Percentiles rank a stretch among this genome's conserved stretches.
These are phyloP conservation scores for Syncephalastrum contaminatum DNA, from an alignment of 371 early-diverging fungal genomes.

Conservation along the genomic window DNA sequence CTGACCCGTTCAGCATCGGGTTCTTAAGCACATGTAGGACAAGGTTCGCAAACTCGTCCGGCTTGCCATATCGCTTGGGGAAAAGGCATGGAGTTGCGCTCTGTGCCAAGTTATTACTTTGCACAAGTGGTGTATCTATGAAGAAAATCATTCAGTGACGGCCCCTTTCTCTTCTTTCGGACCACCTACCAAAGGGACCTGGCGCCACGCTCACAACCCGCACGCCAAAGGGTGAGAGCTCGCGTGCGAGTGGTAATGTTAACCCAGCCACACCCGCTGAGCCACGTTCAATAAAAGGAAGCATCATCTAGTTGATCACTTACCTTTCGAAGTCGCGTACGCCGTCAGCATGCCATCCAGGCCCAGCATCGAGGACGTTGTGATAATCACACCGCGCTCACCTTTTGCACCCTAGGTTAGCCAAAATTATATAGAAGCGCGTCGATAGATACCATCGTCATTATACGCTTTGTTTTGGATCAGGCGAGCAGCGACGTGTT, in stretches of 20 bases:
- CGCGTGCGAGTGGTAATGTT: conserved; percentile 62
- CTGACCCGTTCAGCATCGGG: conserved; percentile 59
- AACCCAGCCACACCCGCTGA: conserved; percentile 55
- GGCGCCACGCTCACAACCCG: conserved; percentile 64
- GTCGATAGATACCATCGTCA: conserved; percentile 27
- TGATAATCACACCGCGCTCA: conserved; percentile 60
- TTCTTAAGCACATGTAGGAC: conserved; percentile 50
- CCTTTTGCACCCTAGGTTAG: conserved; percentile 19
- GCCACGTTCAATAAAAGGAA: not conserved
- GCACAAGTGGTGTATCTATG: conserved; percentile 41
- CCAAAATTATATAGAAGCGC: too few relatives aligned
- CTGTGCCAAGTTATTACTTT: not conserved
- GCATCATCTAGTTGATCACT: conserved; percentile 7
- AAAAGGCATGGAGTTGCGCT: conserved; percentile 24
- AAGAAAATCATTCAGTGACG: not conserved
- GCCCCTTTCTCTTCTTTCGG: not conserved
- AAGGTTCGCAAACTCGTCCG: conserved; percentile 56
- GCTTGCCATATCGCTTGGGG: conserved; percentile 47
- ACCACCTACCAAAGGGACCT: conserved; percentile 51
- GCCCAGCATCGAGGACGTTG: conserved; percentile 54
- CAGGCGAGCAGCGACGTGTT: conserved; percentile 50
- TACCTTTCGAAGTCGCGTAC: conserved; percentile 61
- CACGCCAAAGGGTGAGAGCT: conserved; percentile 51
- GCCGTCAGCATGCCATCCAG: conserved; percentile 52
- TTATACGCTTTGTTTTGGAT: conserved; percentile 36